phyloP scores from a whole-genome alignment of 2,329 filamentous ascomycete species.

The Niveomyces coronatus region DNA sequence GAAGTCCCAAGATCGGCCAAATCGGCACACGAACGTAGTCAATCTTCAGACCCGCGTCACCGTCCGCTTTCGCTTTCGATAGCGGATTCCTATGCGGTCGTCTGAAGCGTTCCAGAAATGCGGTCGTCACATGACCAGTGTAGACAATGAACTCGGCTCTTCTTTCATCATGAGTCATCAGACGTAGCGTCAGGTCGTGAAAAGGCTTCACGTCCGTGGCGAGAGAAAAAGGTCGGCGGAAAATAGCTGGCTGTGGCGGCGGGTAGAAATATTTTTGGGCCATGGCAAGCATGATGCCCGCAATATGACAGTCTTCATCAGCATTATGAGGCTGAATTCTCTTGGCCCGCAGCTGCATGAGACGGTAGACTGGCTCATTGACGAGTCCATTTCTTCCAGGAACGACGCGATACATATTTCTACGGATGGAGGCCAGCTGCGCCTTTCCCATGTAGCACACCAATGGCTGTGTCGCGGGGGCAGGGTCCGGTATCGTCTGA shows the following conservation, averaged over 20 bases:
- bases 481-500: conserved; percentile 11
- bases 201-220: conserved; percentile 22
- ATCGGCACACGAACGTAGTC: conserved; percentile 38
- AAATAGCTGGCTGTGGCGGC: conserved; percentile 10
- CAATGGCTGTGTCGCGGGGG: conserved; percentile 22
- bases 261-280: conserved; percentile 45
- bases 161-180: conserved; percentile 41
- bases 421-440: conserved; percentile 35
- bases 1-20: conserved; percentile 45
- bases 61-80: conserved; percentile 15
- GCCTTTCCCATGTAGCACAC: conserved; percentile 37
- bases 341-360: conserved; percentile 38
- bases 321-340: conserved; percentile 35
- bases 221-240: conserved; percentile 18
- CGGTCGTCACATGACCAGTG: conserved; percentile 35
- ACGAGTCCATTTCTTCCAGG: conserved; percentile 27
- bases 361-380: conserved; percentile 37
- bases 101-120: conserved; percentile 41
- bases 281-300: conserved; percentile 44
- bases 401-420: conserved; percentile 35
- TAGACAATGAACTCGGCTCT: conserved; percentile 44
- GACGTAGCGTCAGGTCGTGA: conserved; percentile 36
- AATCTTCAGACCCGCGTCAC: conserved; percentile 31
- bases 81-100: conserved; percentile 31
- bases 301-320: conserved; percentile 42